These are phyloP conservation scores for Scenedesmus sp. DNA, from an alignment of 163 green algal genomes.

Conservation along the genomic window DNA sequence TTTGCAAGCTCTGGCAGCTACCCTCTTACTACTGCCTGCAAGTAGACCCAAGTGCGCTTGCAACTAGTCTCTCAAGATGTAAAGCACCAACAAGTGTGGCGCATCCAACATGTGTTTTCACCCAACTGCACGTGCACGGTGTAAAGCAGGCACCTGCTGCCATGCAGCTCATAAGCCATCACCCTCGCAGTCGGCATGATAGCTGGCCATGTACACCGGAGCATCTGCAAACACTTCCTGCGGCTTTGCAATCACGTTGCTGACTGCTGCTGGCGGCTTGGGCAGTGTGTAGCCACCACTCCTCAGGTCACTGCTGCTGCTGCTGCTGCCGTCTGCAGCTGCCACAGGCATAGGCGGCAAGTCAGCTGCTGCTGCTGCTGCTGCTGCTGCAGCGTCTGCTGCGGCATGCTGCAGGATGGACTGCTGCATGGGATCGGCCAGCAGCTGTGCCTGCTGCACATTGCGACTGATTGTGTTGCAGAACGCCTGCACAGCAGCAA, in stretches of 20 bases:
- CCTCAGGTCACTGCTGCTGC: neutral
- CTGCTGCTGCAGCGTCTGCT: neutral
- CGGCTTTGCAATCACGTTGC: neutral
- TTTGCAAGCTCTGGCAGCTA: neutral
- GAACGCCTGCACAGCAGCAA: neutral
- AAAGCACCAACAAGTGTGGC: no score
- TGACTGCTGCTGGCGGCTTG: constrained; percentile 3
- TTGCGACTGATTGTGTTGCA: neutral
- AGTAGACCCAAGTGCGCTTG: neutral
- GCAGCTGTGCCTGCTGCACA: neutral
- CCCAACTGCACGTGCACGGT: neutral
- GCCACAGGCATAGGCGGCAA: neutral
- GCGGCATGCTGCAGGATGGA: neutral
- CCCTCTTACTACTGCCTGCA: neutral
- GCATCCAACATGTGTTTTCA: neutral
- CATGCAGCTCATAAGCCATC: neutral
- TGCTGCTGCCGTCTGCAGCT: constrained; percentile 3
- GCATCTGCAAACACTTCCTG: neutral
- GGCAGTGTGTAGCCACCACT: neutral
- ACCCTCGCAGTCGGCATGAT: neutral
- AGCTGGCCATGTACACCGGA: neutral
- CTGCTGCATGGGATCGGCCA: neutral
- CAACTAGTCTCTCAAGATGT: neutral
- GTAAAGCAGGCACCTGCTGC: neutral
- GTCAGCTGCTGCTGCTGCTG: neutral